A percentile compares a stretch with the other conserved stretches of the same genome.
phyloP scores from a whole-genome alignment of 495 filamentous ascomycete species.

The Penicillium egyptiacum region DNA sequence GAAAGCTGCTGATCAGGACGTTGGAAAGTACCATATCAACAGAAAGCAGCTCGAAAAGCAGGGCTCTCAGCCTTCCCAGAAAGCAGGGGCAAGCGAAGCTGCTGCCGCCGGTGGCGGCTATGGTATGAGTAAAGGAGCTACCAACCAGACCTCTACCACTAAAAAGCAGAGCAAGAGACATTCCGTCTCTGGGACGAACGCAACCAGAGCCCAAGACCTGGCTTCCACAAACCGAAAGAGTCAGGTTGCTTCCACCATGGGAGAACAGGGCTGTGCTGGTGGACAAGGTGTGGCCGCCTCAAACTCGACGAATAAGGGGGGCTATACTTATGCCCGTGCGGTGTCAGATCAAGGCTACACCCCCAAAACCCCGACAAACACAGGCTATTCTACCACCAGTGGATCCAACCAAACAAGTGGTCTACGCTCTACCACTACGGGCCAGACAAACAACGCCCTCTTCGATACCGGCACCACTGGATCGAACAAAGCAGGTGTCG shows the following conservation, averaged over 20 bases:
- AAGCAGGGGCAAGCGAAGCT: background rate
- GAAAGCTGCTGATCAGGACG: background rate
- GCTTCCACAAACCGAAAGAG: background rate
- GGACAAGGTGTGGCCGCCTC: background rate
- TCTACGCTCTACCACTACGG: background rate
- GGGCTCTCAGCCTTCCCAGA: background rate
- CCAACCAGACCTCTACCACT: background rate
- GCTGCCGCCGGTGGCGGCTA: background rate
- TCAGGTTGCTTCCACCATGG: background rate
- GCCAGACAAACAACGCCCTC: background rate
- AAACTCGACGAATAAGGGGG: background rate
- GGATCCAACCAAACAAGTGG: conserved; percentile 1
- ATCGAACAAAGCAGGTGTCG: background rate
- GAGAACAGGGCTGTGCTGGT: background rate
- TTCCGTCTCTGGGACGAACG: background rate
- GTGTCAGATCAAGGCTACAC: background rate
- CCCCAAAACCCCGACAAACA: background rate
- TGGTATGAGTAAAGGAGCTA: background rate
- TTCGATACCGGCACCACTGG: background rate
- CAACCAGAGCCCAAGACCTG: background rate
- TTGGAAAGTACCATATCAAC: conserved; percentile 4
- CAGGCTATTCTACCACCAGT: background rate
- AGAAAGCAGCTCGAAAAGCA: background rate
- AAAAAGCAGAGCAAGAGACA: background rate
- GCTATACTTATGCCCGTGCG: background rate